Evolutionary conservation across 2,329 filamentous ascomycete species (phyloP).

Genomic region (Helotiales sp.): DNA sequence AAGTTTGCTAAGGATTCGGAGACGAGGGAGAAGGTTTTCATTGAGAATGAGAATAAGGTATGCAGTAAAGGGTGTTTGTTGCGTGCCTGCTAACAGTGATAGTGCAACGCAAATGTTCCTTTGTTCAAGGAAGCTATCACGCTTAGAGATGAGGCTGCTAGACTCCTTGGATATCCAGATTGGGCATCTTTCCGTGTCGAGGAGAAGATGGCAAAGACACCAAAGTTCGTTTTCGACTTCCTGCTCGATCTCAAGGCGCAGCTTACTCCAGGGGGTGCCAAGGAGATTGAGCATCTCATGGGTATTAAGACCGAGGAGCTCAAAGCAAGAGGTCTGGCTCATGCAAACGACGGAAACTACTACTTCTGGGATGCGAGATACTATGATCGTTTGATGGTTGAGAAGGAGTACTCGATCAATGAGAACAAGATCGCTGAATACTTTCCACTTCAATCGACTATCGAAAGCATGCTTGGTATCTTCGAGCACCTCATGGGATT

Average conservation of each 20-base stretch:
- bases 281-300: constrained; percentile 70
- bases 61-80: constrained; percentile 19
- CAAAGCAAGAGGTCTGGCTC: constrained; percentile 53
- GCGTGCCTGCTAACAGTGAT: constrained; percentile 2
- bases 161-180: constrained; percentile 73
- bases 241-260: constrained; percentile 67
- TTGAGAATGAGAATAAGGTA: constrained; percentile 78
- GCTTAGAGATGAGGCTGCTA: constrained; percentile 75
- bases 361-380: constrained; percentile 83
- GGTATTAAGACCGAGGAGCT: constrained; percentile 72
- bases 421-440: constrained; percentile 81
- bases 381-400: constrained; percentile 78
- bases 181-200: constrained; percentile 77
- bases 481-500: constrained; percentile 83
- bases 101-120: constrained; percentile 68
- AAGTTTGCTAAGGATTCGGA: constrained; percentile 75
- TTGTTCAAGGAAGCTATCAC: constrained; percentile 75
- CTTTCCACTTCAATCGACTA: constrained; percentile 74
- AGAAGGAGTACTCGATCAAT: constrained; percentile 77
- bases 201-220: constrained; percentile 82
- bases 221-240: constrained; percentile 71
- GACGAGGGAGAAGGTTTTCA: constrained; percentile 66
- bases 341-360: constrained; percentile 65
- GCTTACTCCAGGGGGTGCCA: constrained; percentile 66
- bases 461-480: constrained; percentile 77